phyloP scores from a whole-genome alignment of 164 flowering plant genomes.

The grape (Vitis vinifera) region ASM3070453v1 NC_081812.1:13588501-13589000 shows the following conservation, averaged over 20 bases:
- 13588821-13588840: constrained; percentile 71
- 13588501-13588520: constrained; percentile 34
- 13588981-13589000: neutral
- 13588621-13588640: constrained; percentile 85
- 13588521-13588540: constrained; percentile 62
- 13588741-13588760: constrained; percentile 91
- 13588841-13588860: constrained; percentile 82
- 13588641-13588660: constrained; percentile 71
- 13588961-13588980: constrained; percentile 1
- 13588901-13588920: constrained; percentile 59
- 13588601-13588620: constrained; percentile 69
- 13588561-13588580: constrained; percentile 82
- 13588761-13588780: constrained; percentile 85
- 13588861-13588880: constrained; percentile 63
- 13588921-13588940: neutral
- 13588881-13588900: constrained; percentile 78
- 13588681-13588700: neutral
- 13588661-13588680: neutral
- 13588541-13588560: constrained; percentile 74
- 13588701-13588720: neutral
- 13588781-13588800: constrained; percentile 80
- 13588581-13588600: constrained; percentile 77
- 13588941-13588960: neutral
- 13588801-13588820: constrained; percentile 69
- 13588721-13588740: neutral